phyloP scores from a whole-genome alignment of 2,329 filamentous ascomycete genomes.

The Sclerotinia spermophila region DNA sequence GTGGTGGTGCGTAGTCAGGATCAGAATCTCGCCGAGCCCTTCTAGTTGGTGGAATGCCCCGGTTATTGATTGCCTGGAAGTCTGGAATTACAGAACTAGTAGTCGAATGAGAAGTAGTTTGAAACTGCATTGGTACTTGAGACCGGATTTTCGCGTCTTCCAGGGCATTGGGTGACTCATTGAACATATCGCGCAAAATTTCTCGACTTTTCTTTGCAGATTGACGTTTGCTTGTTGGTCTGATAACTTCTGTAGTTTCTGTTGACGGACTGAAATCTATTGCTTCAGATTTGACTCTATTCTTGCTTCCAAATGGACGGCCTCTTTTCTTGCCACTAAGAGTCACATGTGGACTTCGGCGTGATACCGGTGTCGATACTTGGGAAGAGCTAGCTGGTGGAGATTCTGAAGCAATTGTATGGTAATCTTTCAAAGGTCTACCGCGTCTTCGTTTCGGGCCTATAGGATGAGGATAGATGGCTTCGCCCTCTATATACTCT shows the following conservation, averaged over 20 bases:
- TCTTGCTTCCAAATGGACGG: neutral
- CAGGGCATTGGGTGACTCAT: neutral
- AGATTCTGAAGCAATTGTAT: neutral
- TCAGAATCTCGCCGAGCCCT: neutral
- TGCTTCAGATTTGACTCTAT: neutral
- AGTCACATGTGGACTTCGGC: neutral
- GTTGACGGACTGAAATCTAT: neutral
- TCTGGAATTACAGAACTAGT: neutral
- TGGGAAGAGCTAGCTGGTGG: neutral
- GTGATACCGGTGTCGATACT: neutral
- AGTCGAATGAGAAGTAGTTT: too few species aligned
- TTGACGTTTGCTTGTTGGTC: neutral
- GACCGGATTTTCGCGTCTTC: neutral
- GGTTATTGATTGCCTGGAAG: neutral
- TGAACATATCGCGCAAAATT: neutral
- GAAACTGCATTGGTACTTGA: neutral
- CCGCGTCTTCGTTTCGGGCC: conserved; percentile 6
- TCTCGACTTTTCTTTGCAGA: neutral
- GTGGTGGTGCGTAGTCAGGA: neutral
- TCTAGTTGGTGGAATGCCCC: too few species aligned
- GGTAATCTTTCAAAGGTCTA: neutral
- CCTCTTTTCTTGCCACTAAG: neutral
- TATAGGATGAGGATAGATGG: neutral
- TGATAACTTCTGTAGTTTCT: neutral
- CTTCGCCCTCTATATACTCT: neutral